Evolutionary conservation across 768 basidiomycete species (phyloP), one percentile per base, ranked within the genome.

Genomic region (Psilocybe sp.): DNA sequence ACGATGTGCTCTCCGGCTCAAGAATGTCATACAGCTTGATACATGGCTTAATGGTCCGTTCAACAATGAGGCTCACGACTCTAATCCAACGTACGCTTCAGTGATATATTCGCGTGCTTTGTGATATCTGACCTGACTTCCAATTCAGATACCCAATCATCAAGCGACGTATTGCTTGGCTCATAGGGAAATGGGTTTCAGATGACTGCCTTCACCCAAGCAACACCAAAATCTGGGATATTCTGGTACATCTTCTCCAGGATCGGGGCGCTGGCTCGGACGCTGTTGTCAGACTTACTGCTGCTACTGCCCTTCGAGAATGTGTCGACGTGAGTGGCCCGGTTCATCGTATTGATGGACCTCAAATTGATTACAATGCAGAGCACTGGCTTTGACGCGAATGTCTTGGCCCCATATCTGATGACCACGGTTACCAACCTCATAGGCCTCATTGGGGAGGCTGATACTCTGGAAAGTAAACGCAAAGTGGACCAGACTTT

Each of bases 161-260:
- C 53, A 96, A 98, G 66, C 82, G 93, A n/a, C 81, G 95, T 31
- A 88, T 98, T 55, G 93, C 95, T 1, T 97, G 94, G 93, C 72
- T 98, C 4, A 79, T 98, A 40, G 94, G 95, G 19, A 88, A 85
- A 75, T 93, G 92, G 89, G 77, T 92, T 32, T 73, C 81, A 12
- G 87, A 92, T 41, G 76, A 79, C 50, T 83, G 82, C 54, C 67
- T 77, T 15, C 71, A 77, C 12, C 75, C 82, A 1, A 80, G 80
- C 40, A 81, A 86, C 52, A 71, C 80, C 2, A 69, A 75, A 46
- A 71, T 94, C 23, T 98, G 93, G 92, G 79, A 90, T 54, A 77
- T 93, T 28, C 74, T 98, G 1, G 72, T 88, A 7, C 83, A 90
- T 61, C 77, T 98, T 18, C 65, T 98, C 43, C 74, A 76, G 52